Percentiles rank a stretch among this genome's conserved stretches.
Evolutionary conservation across 2,329 filamentous ascomycete species (phyloP).

Genomic region (Exophiala xenobiotica): DNA sequence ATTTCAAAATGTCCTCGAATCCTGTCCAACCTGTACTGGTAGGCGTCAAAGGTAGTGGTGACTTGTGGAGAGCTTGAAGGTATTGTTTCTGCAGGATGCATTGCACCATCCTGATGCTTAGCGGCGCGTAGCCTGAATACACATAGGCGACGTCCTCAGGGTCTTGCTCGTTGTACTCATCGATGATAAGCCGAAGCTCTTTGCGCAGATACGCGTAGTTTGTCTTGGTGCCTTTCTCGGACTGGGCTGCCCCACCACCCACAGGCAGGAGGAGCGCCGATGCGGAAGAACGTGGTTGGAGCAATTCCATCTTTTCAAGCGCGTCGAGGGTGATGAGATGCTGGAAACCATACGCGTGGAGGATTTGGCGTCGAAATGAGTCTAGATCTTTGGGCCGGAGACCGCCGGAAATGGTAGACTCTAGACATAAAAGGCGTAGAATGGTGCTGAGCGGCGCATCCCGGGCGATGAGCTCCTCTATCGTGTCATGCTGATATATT

Average conservation of each 20-base stretch:
- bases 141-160: constrained; percentile 97
- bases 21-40: constrained; percentile 82
- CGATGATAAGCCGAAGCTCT: constrained; percentile 82
- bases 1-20: constrained; percentile 88
- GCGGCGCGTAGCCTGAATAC: constrained; percentile 92
- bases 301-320: constrained; percentile 84
- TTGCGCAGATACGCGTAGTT: constrained; percentile 90
- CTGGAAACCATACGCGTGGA: constrained; percentile 93
- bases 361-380: constrained; percentile 78
- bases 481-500: constrained; percentile 80
- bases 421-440: constrained; percentile 81
- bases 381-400: constrained; percentile 88
- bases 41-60: constrained; percentile 56
- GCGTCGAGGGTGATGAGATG: constrained; percentile 86
- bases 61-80: constrained; percentile 68
- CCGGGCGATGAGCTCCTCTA: constrained; percentile 92
- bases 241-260: constrained; percentile 53
- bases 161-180: constrained; percentile 93
- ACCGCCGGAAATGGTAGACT: constrained; percentile 85
- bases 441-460: constrained; percentile 78
- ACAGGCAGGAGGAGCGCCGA: constrained; percentile 80
- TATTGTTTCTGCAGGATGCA: constrained; percentile 90
- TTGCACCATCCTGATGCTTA: constrained; percentile 88
- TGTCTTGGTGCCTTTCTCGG: constrained; percentile 64
- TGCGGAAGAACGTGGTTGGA: constrained; percentile 73